phyloP scores from a whole-genome alignment of 331 rosid genomes.

The Acacia pycnantha region DNA sequence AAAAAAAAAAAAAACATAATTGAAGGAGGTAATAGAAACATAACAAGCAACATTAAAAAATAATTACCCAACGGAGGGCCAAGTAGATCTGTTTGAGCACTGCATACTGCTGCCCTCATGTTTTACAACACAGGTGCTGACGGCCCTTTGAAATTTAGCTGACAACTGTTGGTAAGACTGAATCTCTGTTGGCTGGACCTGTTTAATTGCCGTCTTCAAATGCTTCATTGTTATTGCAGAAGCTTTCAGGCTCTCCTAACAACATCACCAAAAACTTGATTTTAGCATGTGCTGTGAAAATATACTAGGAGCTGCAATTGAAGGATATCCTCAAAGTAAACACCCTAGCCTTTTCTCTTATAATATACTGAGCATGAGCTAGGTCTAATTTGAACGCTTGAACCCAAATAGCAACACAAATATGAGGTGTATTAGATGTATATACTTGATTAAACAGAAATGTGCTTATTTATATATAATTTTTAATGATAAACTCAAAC shows the following conservation, averaged over 20 bases:
- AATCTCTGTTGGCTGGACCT: constrained; percentile 63
- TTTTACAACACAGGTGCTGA: constrained; percentile 41
- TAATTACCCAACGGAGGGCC: constrained; percentile 46
- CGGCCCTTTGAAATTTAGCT: constrained; percentile 74
- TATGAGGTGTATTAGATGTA: not conserved
- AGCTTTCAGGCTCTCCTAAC: constrained; percentile 69
- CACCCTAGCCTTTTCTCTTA: not conserved
- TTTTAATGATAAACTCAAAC: not conserved
- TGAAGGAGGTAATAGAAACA: not conserved
- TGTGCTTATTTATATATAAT: not conserved
- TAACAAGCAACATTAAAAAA: constrained; percentile 21
- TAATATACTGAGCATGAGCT: not conserved
- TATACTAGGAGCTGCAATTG: not conserved
- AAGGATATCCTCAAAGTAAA: not conserved
- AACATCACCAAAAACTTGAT: constrained; percentile 12
- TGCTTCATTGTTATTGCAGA: constrained; percentile 72
- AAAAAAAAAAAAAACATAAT: constrained; percentile 13
- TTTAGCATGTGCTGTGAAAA: not conserved
- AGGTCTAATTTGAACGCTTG: not conserved
- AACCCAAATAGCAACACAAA: not conserved
- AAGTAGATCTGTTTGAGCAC: constrained; percentile 24
- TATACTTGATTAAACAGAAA: not conserved
- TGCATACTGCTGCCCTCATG: constrained; percentile 31
- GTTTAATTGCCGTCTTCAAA: constrained; percentile 60
- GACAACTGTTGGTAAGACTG: constrained; percentile 65